A percentile compares a stretch with the other conserved stretches of the same genome.
These are phyloP conservation scores for Guyanaporus albipodus DNA, from an alignment of 768 basidiomycete genomes.

Conservation along the genomic window DNA sequence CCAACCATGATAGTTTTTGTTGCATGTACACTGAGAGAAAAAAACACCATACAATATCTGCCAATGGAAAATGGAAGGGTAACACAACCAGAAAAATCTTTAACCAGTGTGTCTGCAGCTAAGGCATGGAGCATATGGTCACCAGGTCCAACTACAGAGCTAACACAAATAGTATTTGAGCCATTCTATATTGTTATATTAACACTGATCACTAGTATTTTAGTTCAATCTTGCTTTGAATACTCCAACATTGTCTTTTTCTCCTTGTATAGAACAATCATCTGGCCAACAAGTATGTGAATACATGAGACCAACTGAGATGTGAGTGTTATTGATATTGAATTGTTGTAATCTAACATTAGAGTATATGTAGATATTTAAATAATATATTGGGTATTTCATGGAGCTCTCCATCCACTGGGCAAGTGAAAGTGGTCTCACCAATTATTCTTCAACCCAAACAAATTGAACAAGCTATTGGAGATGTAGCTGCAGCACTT, in stretches of 20 bases:
- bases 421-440: background rate
- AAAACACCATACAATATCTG: background rate
- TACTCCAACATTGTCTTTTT: background rate
- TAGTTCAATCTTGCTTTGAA: background rate
- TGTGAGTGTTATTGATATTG: background rate
- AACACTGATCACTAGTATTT: background rate
- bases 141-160: background rate
- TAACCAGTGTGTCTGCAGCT: background rate
- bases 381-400: background rate
- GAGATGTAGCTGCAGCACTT: background rate
- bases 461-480: slow-evolving; percentile 6
- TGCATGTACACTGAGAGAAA: slow-evolving; percentile 4
- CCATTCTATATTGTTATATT: background rate
- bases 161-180: background rate
- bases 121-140: slow-evolving; percentile 5
- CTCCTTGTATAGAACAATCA: background rate
- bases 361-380: background rate
- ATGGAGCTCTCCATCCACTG: background rate
- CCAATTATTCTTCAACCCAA: background rate
- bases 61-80: slow-evolving; percentile 1
- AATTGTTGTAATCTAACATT: background rate
- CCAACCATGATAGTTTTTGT: background rate
- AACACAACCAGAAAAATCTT: background rate
- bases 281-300: background rate
- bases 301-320: background rate